phyloP scores from a whole-genome alignment of 1,284 basidiomycete genomes.

The Leccinum insigne region DNA sequence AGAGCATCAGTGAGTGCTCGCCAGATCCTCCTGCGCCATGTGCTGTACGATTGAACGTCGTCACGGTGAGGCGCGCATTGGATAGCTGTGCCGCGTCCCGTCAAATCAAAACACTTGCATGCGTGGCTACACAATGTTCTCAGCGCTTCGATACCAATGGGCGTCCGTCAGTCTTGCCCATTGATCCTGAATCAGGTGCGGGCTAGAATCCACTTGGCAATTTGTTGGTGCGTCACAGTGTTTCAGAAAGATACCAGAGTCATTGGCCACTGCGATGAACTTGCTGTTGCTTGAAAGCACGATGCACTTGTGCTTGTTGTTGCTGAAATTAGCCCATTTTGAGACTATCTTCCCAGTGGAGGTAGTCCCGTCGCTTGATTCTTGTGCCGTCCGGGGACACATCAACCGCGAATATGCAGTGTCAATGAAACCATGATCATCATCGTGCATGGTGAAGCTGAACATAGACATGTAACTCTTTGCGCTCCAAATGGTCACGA shows the following conservation, averaged over 20 bases:
- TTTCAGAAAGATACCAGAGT: not conserved
- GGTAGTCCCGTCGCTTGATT: not conserved
- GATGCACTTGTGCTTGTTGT: not conserved
- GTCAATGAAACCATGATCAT: not conserved
- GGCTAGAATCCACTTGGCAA: not conserved
- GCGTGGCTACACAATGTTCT: too few relatives aligned
- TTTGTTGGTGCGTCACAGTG: not conserved
- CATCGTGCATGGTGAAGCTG: not conserved
- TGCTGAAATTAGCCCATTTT: not conserved
- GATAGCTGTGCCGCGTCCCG: not conserved
- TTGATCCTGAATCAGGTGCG: not conserved
- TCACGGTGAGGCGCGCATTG: too few relatives aligned
- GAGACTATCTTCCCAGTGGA: not conserved
- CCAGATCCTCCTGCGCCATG: too few relatives aligned
- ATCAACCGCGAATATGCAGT: not conserved
- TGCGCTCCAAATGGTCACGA: not conserved
- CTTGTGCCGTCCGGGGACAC: not conserved
- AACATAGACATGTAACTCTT: not conserved
- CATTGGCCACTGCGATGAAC: not conserved
- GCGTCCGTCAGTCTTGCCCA: not conserved
- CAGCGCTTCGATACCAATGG: not conserved
- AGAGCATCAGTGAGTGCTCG: not conserved
- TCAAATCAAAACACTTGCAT: not conserved
- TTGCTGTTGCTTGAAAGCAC: not conserved
- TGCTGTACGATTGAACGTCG: not conserved